Conservation (phyloP, 139 green algal species). For the Coelastrella sp. region DNA sequence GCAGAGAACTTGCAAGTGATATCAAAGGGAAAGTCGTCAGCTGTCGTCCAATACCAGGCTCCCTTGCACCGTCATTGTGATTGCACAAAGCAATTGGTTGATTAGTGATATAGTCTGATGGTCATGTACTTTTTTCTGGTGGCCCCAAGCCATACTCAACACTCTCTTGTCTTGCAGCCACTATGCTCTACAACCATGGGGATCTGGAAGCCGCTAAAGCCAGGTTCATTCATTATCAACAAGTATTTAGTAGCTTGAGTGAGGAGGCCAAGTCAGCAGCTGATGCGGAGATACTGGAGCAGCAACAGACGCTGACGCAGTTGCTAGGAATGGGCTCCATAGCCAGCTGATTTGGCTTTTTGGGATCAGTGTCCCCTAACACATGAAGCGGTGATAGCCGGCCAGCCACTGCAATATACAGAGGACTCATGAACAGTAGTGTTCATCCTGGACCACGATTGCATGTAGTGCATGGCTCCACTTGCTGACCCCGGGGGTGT, state of each 20-base stretch:
- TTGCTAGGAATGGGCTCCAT: constrained; percentile 49
- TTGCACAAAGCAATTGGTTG: not conserved
- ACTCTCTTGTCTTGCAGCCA: constrained; percentile 53
- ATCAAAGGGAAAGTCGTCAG: not conserved
- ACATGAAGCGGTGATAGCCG: too few relatives aligned
- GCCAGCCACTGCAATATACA: too few relatives aligned
- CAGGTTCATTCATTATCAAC: constrained; percentile 57
- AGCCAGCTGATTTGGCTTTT: not conserved
- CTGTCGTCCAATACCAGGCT: not conserved
- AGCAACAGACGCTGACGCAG: constrained; percentile 50
- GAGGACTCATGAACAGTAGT: too few relatives aligned
- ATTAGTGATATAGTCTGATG: not conserved
- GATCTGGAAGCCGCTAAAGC: constrained; percentile 46
- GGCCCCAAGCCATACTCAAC: not conserved
- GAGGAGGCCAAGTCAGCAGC: constrained; percentile 56
- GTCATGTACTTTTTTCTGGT: not conserved
- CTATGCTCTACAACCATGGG: constrained; percentile 65
- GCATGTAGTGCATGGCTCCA: too few relatives aligned
- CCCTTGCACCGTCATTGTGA: not conserved
- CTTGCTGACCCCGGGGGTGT: too few relatives aligned
- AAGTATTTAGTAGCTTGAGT: constrained; percentile 57
- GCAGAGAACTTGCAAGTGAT: not conserved
- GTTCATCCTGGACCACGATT: too few relatives aligned
- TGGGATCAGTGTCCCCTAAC: too few relatives aligned
- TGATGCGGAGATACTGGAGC: constrained; percentile 58